Percentiles rank a stretch among this genome's conserved stretches.
Conservation (phyloP, 495 filamentous ascomycete species). For the Oleoguttula mirabilis region DNA sequence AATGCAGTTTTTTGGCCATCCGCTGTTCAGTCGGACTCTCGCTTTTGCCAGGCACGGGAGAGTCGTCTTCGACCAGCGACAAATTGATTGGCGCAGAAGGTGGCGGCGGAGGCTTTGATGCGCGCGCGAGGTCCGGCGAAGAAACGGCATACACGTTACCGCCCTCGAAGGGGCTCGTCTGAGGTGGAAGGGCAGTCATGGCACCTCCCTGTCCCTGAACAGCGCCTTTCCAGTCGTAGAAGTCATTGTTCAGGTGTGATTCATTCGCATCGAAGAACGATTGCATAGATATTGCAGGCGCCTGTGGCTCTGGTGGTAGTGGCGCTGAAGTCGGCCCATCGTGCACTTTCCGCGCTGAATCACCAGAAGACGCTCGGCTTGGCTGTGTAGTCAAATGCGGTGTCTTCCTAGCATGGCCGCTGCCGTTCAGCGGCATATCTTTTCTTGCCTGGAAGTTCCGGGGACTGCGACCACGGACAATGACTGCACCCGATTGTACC, state of each 20-base stretch:
- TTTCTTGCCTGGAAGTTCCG: conserved; percentile 57
- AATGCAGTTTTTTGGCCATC: conserved; percentile 13
- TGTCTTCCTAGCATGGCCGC: conserved; percentile 27
- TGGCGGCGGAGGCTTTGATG: conserved; percentile 17
- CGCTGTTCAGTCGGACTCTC: conserved; percentile 8
- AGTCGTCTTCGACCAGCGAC: conserved; percentile 64
- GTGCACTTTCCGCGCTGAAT: conserved; percentile 23
- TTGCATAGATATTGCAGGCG: not conserved
- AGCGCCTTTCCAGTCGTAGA: conserved; percentile 26
- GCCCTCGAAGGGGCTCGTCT: conserved; percentile 13
- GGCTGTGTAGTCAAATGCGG: conserved; percentile 27
- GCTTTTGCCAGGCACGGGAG: conserved; percentile 6
- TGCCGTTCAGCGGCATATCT: conserved; percentile 48
- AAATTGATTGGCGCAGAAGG: conserved; percentile 50
- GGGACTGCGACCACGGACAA: conserved; percentile 56
- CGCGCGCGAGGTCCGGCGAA: conserved; percentile 12
- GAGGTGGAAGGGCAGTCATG: conserved; percentile 10
- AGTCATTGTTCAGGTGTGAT: conserved; percentile 8
- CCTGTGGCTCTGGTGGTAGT: conserved; percentile 19
- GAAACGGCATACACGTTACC: conserved; percentile 14
- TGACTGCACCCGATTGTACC: conserved; percentile 52
- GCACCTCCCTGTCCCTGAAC: conserved; percentile 7
- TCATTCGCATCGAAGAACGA: conserved; percentile 9
- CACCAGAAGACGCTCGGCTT: conserved; percentile 38
- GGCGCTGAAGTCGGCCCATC: conserved; percentile 11